phyloP scores from a whole-genome alignment of 495 filamentous ascomycete species.

The Aspergillus ostianus region DNA sequence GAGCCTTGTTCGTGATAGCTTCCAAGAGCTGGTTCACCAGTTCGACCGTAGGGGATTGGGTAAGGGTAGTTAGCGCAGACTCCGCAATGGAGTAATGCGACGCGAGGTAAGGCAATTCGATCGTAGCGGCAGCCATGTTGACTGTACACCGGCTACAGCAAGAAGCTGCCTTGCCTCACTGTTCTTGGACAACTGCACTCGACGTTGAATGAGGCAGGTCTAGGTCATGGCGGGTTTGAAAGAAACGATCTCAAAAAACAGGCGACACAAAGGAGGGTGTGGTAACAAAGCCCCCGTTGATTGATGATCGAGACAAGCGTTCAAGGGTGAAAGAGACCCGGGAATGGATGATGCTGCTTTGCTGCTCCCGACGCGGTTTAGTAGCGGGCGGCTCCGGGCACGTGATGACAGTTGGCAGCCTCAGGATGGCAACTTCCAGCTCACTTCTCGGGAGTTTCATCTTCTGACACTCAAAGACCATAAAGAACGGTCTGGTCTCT shows the following conservation, averaged over 20 bases:
- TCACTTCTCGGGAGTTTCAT: not conserved
- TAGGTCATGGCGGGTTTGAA: constrained; percentile 15
- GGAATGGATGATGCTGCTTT: constrained; percentile 10
- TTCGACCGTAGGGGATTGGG: constrained; percentile 72
- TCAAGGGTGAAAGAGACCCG: constrained; percentile 23
- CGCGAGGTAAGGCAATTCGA: constrained; percentile 75
- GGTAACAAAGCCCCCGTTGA: constrained; percentile 10
- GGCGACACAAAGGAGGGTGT: constrained; percentile 5
- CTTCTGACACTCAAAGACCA: not conserved
- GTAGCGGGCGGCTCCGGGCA: not conserved
- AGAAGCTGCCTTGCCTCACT: constrained; percentile 17
- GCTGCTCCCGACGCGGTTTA: constrained; percentile 21
- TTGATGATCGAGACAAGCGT: constrained; percentile 1
- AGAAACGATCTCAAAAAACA: constrained; percentile 1
- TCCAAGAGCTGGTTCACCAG: constrained; percentile 69
- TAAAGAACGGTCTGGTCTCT: not conserved
- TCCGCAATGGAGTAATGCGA: constrained; percentile 72
- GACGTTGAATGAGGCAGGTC: not conserved
- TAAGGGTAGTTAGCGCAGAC: constrained; percentile 59
- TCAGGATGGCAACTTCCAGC: not conserved
- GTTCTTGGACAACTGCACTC: constrained; percentile 12
- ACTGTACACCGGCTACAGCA: constrained; percentile 18
- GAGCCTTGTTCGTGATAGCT: constrained; percentile 68
- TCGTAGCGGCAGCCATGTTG: constrained; percentile 71
- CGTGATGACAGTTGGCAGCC: constrained; percentile 1